phyloP scores from a whole-genome alignment of 1,284 basidiomycete species.

The Naganishia liquefaciens region DNA sequence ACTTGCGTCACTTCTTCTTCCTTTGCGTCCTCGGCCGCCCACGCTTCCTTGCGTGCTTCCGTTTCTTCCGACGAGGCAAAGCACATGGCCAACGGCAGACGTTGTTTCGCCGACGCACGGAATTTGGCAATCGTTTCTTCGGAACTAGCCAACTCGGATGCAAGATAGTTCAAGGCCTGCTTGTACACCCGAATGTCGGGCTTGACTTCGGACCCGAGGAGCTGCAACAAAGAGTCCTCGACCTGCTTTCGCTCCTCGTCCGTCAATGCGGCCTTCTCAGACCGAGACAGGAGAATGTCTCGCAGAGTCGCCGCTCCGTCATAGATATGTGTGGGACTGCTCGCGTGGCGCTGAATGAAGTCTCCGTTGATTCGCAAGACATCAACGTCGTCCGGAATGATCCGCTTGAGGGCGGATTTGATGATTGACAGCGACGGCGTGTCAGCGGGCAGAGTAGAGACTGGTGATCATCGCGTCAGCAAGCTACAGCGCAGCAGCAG shows the following conservation, averaged over 20 bases:
- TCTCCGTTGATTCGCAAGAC: slow-evolving; percentile 30
- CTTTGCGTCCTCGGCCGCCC: slow-evolving; percentile 30
- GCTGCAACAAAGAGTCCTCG: slow-evolving; percentile 27
- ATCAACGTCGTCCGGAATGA: slow-evolving; percentile 24
- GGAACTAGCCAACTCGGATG: not conserved
- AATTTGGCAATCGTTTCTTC: slow-evolving; percentile 19
- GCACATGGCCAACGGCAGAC: slow-evolving; percentile 26
- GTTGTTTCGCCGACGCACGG: slow-evolving; percentile 11
- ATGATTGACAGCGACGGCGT: slow-evolving; percentile 27
- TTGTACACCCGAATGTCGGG: slow-evolving; percentile 29
- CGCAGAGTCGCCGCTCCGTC: slow-evolving; percentile 32
- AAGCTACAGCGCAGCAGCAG: no score
- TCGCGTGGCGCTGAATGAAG: slow-evolving; percentile 31
- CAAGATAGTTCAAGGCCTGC: slow-evolving; percentile 19
- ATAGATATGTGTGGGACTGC: slow-evolving; percentile 30
- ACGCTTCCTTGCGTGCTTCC: slow-evolving; percentile 21
- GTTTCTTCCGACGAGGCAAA: slow-evolving; percentile 28
- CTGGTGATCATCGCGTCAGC: not conserved
- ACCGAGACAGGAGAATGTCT: slow-evolving; percentile 25
- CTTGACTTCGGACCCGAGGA: slow-evolving; percentile 29
- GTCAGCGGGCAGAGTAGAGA: slow-evolving; percentile 17
- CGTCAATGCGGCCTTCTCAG: slow-evolving; percentile 2
- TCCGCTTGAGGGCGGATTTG: slow-evolving; percentile 16
- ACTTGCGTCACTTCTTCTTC: slow-evolving; percentile 23
- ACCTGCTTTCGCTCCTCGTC: slow-evolving; percentile 29